Conservation (phyloP, 305 asterid genomes). For the Fraxinus sp. region DNA sequence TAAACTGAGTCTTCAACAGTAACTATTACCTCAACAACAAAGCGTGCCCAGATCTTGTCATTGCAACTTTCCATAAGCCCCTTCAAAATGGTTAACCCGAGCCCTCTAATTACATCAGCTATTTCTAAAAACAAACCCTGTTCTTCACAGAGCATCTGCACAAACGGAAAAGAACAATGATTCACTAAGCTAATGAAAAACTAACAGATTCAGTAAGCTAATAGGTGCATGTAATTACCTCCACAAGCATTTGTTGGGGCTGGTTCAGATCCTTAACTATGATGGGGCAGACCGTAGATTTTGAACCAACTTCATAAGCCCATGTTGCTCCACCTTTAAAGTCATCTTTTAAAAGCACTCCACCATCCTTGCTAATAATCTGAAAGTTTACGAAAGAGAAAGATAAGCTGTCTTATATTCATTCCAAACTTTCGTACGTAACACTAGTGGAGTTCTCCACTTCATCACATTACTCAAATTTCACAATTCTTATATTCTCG, state of each 20-base stretch:
- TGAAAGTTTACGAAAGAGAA: slow-evolving; percentile 32
- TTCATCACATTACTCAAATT: not conserved
- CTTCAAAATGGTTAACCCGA: slow-evolving; percentile 83
- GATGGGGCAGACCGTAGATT: slow-evolving; percentile 82
- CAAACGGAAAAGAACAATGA: slow-evolving; percentile 5
- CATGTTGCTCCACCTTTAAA: slow-evolving; percentile 95
- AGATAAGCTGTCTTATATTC: slow-evolving; percentile 15
- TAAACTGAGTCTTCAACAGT: not conserved
- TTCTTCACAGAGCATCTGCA: slow-evolving; percentile 93
- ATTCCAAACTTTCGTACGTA: not conserved
- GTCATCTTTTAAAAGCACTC: slow-evolving; percentile 60
- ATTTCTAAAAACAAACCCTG: slow-evolving; percentile 84
- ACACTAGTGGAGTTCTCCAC: not conserved
- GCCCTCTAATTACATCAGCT: slow-evolving; percentile 93
- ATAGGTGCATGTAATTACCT: slow-evolving; percentile 44
- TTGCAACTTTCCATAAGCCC: slow-evolving; percentile 88
- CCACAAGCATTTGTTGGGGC: slow-evolving; percentile 94
- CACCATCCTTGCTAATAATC: slow-evolving; percentile 77
- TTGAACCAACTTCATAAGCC: slow-evolving; percentile 96
- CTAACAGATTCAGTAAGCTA: too few species aligned
- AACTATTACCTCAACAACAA: slow-evolving; percentile 73
- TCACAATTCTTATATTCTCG: not conserved
- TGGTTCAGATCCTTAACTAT: slow-evolving; percentile 87
- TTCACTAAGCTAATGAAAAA: not conserved
- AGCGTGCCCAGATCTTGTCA: slow-evolving; percentile 93